Evolutionary conservation across 208 protist genomes (phyloP).

Genomic region (Trypanosomatidae sp.): DNA sequence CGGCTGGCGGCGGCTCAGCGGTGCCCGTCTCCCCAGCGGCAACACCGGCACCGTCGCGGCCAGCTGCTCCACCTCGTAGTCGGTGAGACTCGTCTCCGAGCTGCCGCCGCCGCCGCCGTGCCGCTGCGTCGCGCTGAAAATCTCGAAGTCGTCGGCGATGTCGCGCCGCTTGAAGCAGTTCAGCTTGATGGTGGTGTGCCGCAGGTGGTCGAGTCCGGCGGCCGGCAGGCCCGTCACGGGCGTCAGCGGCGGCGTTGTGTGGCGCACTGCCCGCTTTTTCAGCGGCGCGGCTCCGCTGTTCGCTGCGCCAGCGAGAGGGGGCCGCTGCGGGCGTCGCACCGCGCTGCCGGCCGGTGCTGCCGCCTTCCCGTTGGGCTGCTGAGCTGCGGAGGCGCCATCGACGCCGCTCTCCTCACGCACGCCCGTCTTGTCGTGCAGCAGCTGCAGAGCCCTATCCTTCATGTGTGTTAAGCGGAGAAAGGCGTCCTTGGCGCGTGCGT

Average conservation of each 20-base stretch:
- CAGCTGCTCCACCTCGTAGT: slow-evolving; percentile 23
- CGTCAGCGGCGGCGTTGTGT: not conserved
- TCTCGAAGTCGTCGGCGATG: slow-evolving; percentile 71
- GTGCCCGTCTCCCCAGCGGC: slow-evolving; percentile 6
- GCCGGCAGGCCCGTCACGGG: too few species aligned
- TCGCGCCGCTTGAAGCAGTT: slow-evolving; percentile 79
- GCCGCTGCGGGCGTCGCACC: too few species aligned
- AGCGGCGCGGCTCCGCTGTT: too few species aligned
- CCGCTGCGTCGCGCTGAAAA: slow-evolving; percentile 46
- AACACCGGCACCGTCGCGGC: slow-evolving; percentile 35
- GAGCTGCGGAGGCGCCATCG: slow-evolving; percentile 1
- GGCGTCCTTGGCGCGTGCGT: slow-evolving; percentile 62
- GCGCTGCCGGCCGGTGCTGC: too few species aligned
- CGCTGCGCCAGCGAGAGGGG: too few species aligned
- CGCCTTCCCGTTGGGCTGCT: not conserved
- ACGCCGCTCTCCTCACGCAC: not conserved
- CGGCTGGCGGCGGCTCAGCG: not conserved
- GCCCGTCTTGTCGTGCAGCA: slow-evolving; percentile 24
- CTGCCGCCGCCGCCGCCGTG: not conserved
- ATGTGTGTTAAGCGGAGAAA: slow-evolving; percentile 68
- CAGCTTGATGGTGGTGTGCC: slow-evolving; percentile 66
- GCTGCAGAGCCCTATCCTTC: slow-evolving; percentile 43
- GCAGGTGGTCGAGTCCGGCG: slow-evolving; percentile 17
- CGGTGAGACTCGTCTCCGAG: slow-evolving; percentile 19
- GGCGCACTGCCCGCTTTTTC: not conserved